Evolutionary conservation across 371 early-diverging fungal species (phyloP).

Genomic region (Mortierella sp.): DNA sequence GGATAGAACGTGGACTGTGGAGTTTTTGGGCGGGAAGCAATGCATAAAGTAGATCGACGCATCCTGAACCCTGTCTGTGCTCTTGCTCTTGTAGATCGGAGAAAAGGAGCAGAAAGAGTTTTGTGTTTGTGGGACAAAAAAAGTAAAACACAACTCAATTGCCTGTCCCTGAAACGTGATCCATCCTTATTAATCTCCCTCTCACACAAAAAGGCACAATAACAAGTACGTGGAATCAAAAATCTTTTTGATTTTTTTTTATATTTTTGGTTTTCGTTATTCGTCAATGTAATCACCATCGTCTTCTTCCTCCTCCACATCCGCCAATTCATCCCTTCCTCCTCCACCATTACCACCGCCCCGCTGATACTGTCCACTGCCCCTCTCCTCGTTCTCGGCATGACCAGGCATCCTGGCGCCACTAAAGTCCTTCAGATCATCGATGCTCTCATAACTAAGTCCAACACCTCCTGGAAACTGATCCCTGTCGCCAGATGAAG

Average conservation of each 20-base stretch:
- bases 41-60: background rate
- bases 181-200: no score
- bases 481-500: background rate
- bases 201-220: background rate
- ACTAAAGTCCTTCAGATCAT: background rate
- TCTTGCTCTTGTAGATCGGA: background rate
- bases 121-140: background rate
- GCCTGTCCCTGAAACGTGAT: background rate
- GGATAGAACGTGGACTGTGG: no score
- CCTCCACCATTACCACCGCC: constrained; percentile 13
- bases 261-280: background rate
- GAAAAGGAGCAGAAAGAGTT: background rate
- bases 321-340: constrained; percentile 5
- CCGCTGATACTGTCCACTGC: background rate
- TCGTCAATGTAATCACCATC: constrained; percentile 28
- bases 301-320: constrained; percentile 10
- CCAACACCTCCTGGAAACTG: constrained; percentile 2
- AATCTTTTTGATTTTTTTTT: background rate
- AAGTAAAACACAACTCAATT: background rate
- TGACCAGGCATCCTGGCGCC: background rate
- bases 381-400: background rate
- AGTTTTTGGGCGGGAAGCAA: no score
- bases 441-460: constrained; percentile 22
- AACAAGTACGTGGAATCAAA: background rate
- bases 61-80: background rate